phyloP scores from a whole-genome alignment of 140 eudicot genomes.

The Stevia rebaudiana region DNA sequence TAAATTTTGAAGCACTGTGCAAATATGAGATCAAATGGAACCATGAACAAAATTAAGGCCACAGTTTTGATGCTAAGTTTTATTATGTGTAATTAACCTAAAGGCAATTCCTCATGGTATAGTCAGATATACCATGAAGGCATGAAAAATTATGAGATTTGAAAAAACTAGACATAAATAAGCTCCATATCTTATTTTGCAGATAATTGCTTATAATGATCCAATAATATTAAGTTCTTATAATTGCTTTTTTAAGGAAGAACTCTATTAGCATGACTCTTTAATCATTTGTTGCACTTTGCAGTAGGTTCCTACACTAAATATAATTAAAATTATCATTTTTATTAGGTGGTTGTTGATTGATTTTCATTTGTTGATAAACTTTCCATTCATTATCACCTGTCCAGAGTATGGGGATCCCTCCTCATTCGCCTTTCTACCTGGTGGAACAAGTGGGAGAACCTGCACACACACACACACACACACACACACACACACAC shows the following conservation, averaged over 20 bases:
- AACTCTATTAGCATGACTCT: slow-evolving; percentile 2
- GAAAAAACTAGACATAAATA: background rate
- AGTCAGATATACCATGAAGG: background rate
- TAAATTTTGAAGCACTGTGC: slow-evolving; percentile 8
- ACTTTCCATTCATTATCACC: slow-evolving; percentile 34
- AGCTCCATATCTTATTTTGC: background rate
- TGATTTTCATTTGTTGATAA: background rate
- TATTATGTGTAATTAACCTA: background rate
- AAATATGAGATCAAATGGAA: background rate
- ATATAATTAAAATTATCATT: background rate
- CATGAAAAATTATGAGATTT: background rate
- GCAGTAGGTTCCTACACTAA: slow-evolving; percentile 10
- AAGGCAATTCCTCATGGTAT: background rate
- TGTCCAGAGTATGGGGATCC: slow-evolving; percentile 98
- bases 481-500: no score
- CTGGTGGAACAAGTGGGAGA: slow-evolving; percentile 99
- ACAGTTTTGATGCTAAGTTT: slow-evolving; percentile 1
- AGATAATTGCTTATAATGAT: no score
- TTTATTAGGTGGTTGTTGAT: slow-evolving; percentile 1
- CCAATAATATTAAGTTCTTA: background rate
- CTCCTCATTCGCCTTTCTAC: slow-evolving; percentile 85
- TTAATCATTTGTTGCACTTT: slow-evolving; percentile 4
- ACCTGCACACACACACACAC: slow-evolving; percentile 63
- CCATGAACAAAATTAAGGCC: background rate
- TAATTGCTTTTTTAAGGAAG: background rate